Evolutionary conservation across 148 eudicot species (phyloP).

Genomic region (Euryodendron excelsum): DNA sequence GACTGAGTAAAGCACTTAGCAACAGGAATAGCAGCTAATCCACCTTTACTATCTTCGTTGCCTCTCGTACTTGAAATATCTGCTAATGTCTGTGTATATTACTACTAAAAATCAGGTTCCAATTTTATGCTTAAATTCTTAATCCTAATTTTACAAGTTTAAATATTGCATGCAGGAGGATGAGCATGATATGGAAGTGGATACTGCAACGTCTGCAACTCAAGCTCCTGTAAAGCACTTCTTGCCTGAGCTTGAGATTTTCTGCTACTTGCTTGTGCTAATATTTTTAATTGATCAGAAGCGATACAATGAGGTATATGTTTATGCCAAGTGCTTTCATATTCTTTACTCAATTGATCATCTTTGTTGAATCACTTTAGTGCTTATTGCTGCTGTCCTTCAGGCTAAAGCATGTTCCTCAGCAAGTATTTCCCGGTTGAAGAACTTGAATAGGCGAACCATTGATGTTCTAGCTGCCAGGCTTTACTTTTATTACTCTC

Average conservation of each 20-base stretch:
- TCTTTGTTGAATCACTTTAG: neutral
- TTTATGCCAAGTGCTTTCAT: neutral
- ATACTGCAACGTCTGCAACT: conserved; percentile 68
- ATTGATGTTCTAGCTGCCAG: conserved; percentile 85
- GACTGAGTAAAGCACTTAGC: neutral
- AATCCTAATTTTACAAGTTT: neutral
- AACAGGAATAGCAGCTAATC: neutral
- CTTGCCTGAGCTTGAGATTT: conserved; percentile 84
- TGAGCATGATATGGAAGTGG: conserved; percentile 89
- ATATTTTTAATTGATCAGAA: conserved; percentile 79
- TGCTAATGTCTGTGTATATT: neutral
- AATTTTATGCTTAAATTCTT: neutral
- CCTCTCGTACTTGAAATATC: neutral
- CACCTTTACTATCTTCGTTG: neutral
- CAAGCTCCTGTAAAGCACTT: conserved; percentile 64
- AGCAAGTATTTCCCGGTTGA: conserved; percentile 79
- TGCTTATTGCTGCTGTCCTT: conserved; percentile 19
- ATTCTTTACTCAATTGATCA: neutral
- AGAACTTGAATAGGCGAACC: conserved; percentile 74
- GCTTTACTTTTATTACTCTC: conserved; percentile 77
- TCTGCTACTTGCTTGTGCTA: conserved; percentile 76
- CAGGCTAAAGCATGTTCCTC: conserved; percentile 92
- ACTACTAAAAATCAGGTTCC: no score
- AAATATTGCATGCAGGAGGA: conserved; percentile 43
- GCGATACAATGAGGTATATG: conserved; percentile 59